Base-by-base conservation (phyloP, 768 basidiomycete genomes). In the Xerocomus potaroensis region DNA sequence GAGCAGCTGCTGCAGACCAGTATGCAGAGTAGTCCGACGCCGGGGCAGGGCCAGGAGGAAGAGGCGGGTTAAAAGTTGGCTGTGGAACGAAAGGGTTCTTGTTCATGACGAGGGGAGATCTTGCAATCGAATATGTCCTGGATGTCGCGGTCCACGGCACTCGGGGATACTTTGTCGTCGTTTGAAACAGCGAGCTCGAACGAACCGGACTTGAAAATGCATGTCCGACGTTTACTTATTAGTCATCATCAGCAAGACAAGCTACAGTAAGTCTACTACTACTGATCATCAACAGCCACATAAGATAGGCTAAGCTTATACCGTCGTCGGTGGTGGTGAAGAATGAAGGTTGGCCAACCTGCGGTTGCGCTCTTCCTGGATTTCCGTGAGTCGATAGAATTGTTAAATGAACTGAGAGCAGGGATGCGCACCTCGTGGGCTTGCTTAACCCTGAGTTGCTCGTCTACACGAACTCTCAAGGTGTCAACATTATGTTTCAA, bases 61-160 rank as follows among this genome's bases (percentile, higher is more conserved):
- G 70, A 34, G 87, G 87, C 22, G 82, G 77, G 12, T 79, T 76
- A 60, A 84, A 88, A 32, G 75, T 73, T 11, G 83, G 78, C 38
- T 80, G 78, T 16, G 84, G 82, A 49, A 82, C 74, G 55, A 90
- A 90, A 0, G 87, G 87, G 64, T 90, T 90, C 70, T 88, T 90
- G 72, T 89, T 86, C 87, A 90, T 90, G 31, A 45, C 33, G 33
- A 22, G 22, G 9, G 22, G 32, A 23, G 51, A 59, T 53, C 48
- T 33, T 18, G 18, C 6, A 14, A 57, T 59, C 53, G 46, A 29
- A 16, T 44, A 3, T 6, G 43, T 47, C 46, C 41, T 41, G 37
- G 4, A 39, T 38, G 51, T 42, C 33, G 31, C 21, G 2, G 45
- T 44, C 60, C 42, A 50, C 45, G 50, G 10, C 41, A 23, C 41